A percentile compares a stretch with the other conserved stretches of the same genome.
These are phyloP conservation scores for Suillus occidentalis DNA, from an alignment of 768 basidiomycete species.

Conservation along the genomic window DNA sequence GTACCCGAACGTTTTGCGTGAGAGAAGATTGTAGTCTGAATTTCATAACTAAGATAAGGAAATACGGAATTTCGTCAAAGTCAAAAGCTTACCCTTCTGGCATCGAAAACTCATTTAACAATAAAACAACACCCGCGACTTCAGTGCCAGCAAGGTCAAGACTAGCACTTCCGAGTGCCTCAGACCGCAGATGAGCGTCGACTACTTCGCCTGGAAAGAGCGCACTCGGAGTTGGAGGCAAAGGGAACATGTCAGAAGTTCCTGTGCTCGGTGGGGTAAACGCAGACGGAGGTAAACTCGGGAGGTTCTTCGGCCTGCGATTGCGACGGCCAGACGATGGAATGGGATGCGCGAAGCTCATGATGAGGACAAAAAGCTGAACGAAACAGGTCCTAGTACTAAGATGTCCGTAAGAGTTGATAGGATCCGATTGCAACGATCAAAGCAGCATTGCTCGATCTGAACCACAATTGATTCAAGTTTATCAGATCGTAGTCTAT, in stretches of 20 bases:
- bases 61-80: not conserved
- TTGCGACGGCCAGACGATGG: slow-evolving; percentile 52
- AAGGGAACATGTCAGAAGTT: slow-evolving; percentile 63
- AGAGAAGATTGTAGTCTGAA: slow-evolving; percentile 14
- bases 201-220: slow-evolving; percentile 63
- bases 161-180: slow-evolving; percentile 1
- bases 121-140: slow-evolving; percentile 39
- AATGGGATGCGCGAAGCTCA: slow-evolving; percentile 20
- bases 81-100: not conserved
- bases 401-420: not conserved
- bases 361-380: slow-evolving; percentile 1
- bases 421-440: slow-evolving; percentile 1
- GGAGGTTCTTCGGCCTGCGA: slow-evolving; percentile 64
- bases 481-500: not conserved
- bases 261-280: slow-evolving; percentile 73
- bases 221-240: slow-evolving; percentile 67
- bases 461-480: not conserved
- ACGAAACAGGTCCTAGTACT: not conserved
- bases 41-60: not conserved
- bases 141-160: slow-evolving; percentile 22
- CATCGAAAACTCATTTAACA: not conserved
- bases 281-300: slow-evolving; percentile 72
- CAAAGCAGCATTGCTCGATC: not conserved
- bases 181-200: slow-evolving; percentile 68
- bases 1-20: not conserved